These are phyloP conservation scores for Tolypocladium endophyticum DNA, from an alignment of 2,329 filamentous ascomycete genomes.

Conservation along the genomic window DNA sequence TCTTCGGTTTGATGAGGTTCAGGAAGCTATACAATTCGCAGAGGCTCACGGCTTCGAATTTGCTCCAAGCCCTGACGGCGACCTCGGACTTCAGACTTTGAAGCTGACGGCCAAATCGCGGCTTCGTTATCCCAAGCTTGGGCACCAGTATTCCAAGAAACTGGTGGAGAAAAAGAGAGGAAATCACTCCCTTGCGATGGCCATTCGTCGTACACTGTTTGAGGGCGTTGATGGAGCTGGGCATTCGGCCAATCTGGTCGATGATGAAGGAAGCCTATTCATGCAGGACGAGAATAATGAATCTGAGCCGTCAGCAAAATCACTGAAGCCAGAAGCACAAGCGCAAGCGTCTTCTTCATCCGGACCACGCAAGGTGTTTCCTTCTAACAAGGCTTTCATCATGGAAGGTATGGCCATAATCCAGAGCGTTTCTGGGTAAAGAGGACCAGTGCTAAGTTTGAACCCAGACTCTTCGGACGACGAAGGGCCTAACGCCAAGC, in stretches of 20 bases:
- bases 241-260: not conserved
- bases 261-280: slow-evolving; percentile 11
- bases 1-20: slow-evolving; percentile 56
- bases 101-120: slow-evolving; percentile 31
- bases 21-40: slow-evolving; percentile 56
- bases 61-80: slow-evolving; percentile 21
- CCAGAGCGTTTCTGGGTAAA: not conserved
- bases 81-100: slow-evolving; percentile 28
- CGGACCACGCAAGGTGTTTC: not conserved
- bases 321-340: not conserved
- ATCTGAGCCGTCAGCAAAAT: not conserved
- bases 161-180: slow-evolving; percentile 53
- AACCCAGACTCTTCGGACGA: not conserved
- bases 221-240: slow-evolving; percentile 13
- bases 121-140: slow-evolving; percentile 37
- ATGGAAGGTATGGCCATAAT: not conserved
- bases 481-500: not conserved
- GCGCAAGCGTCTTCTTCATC: not conserved
- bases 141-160: slow-evolving; percentile 43
- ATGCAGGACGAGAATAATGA: slow-evolving; percentile 7
- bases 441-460: not conserved
- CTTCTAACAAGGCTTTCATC: not conserved
- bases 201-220: slow-evolving; percentile 46
- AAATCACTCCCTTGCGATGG: slow-evolving; percentile 36
- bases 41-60: slow-evolving; percentile 47